These are phyloP conservation scores for Leishmania major DNA, from an alignment of 208 protist genomes.

Conservation along the genomic window DNA sequence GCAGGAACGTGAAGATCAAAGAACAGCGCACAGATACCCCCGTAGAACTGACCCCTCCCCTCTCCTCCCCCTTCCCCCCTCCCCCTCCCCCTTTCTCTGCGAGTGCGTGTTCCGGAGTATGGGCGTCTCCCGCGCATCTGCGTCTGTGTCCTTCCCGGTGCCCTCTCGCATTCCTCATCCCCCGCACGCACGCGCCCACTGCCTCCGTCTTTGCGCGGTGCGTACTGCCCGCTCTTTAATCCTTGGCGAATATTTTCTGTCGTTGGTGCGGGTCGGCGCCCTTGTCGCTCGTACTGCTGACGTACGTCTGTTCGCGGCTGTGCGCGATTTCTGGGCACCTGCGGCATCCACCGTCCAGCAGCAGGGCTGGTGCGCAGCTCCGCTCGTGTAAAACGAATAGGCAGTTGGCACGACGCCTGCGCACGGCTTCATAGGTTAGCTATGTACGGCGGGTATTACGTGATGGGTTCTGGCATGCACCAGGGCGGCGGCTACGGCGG, in stretches of 20 bases:
- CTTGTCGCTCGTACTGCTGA: neutral
- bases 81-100: neutral
- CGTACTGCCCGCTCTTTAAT: neutral
- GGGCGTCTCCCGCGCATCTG: neutral
- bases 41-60: neutral
- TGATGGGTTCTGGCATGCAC: conserved; percentile 30
- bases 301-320: neutral
- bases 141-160: neutral
- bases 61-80: no score
- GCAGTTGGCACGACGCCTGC: neutral
- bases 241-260: neutral
- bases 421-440: neutral
- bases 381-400: neutral
- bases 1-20: neutral
- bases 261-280: neutral
- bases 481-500: conserved; percentile 14
- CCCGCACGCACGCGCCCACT: neutral
- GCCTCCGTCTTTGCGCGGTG: neutral
- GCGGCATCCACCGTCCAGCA: neutral
- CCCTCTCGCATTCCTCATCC: neutral
- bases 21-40: neutral
- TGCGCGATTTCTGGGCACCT: neutral
- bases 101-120: neutral
- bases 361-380: neutral
- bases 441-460: conserved; percentile 38